A percentile compares a stretch with the other conserved stretches of the same genome.
These are phyloP conservation scores for Didymella keratinophila DNA, from an alignment of 2,329 filamentous ascomycete species.

Conservation along the genomic window DNA sequence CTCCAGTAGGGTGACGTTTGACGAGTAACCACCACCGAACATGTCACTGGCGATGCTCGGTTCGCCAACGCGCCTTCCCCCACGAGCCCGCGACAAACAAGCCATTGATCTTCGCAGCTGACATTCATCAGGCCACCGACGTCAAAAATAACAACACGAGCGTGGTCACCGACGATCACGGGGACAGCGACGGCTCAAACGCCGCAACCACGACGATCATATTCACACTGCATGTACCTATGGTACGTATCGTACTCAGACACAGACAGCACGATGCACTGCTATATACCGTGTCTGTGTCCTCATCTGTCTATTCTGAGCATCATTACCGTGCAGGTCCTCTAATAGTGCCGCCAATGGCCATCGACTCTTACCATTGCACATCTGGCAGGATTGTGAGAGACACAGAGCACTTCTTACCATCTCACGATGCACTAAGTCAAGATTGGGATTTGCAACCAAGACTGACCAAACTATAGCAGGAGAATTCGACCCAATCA, in stretches of 20 bases:
- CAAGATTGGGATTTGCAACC: neutral
- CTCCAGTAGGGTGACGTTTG: neutral
- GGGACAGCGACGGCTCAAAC: neutral
- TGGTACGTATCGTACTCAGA: too few relatives aligned
- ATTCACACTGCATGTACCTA: neutral
- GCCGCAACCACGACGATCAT: neutral
- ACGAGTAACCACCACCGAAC: neutral
- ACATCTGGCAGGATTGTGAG: neutral
- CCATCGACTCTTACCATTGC: neutral
- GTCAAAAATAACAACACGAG: neutral
- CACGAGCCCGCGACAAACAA: neutral
- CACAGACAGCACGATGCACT: neutral
- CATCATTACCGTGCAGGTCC: neutral
- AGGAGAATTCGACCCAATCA: neutral
- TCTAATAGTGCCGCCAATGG: too few relatives aligned
- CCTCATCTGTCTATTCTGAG: neutral
- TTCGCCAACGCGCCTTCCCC: neutral
- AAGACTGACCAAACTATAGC: neutral
- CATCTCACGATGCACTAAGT: neutral
- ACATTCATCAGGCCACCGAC: neutral
- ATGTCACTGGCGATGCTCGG: neutral
- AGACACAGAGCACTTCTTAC: neutral
- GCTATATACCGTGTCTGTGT: neutral
- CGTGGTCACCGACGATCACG: neutral
- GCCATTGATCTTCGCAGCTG: neutral